These are phyloP conservation scores for Brettanomyces nanus DNA, from an alignment of 805 yeast genomes.

Conservation along the genomic window DNA sequence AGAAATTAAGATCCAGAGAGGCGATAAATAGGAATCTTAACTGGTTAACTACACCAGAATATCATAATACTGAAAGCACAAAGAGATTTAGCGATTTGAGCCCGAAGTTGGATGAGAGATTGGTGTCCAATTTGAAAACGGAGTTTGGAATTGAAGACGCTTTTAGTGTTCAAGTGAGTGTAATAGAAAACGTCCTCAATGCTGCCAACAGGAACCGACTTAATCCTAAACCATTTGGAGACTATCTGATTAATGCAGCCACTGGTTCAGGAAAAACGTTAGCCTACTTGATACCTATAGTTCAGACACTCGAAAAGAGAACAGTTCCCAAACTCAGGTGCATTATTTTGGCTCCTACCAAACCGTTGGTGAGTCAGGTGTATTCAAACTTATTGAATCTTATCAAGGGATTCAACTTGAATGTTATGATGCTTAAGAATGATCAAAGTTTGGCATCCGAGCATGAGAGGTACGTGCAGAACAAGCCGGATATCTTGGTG, in stretches of 20 bases:
- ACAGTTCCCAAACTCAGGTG: slow-evolving; percentile 69
- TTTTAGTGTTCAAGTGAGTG: slow-evolving; percentile 70
- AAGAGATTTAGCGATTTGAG: slow-evolving; percentile 42
- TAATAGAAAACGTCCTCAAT: slow-evolving; percentile 44
- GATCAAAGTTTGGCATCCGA: slow-evolving; percentile 53
- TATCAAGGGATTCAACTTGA: slow-evolving; percentile 58
- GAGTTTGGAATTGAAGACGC: slow-evolving; percentile 44
- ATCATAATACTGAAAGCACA: slow-evolving; percentile 38
- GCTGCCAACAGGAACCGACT: slow-evolving; percentile 32
- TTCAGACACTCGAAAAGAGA: slow-evolving; percentile 46
- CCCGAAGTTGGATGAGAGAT: slow-evolving; percentile 31
- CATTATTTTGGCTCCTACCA: slow-evolving; percentile 81
- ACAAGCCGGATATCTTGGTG: slow-evolving; percentile 55
- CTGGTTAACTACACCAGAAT: slow-evolving; percentile 65
- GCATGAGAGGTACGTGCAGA: slow-evolving; percentile 35
- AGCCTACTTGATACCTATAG: slow-evolving; percentile 78
- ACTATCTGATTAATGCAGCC: slow-evolving; percentile 82
- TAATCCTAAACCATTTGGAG: slow-evolving; percentile 55
- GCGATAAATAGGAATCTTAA: slow-evolving; percentile 33
- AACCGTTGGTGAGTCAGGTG: slow-evolving; percentile 80
- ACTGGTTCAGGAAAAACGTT: slow-evolving; percentile 96
- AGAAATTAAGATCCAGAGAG: slow-evolving; percentile 27
- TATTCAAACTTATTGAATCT: slow-evolving; percentile 51
- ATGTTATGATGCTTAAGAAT: slow-evolving; percentile 55
- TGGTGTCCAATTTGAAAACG: slow-evolving; percentile 37